Evolutionary conservation across 345 rosid genomes (phyloP), one percentile per base, ranked within the genome.

Genomic region (Eucalyptus curtisii): DNA sequence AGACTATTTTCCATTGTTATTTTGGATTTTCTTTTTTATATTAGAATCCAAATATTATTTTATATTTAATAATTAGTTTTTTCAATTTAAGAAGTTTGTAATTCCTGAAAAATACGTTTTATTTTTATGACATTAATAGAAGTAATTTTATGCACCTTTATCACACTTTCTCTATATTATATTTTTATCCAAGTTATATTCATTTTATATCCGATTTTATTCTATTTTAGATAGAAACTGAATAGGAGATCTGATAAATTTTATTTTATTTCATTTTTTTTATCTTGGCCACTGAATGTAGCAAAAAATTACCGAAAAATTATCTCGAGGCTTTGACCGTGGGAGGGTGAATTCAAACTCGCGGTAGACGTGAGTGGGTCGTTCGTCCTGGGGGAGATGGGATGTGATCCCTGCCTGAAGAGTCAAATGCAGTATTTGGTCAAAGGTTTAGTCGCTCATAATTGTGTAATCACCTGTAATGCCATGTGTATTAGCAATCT

Each of bases 171-270:
- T 4, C 59, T 52, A 55, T 55, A 24, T 22, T 9, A 22, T 55
- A 55, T 55, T 4, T 55, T 55, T 22, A 55, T 24, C 3, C 0
- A 0, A 1, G 10, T 8, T 4, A 2, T 24, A 24, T 55, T 10
- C 27, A 17, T 17, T 55, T 55, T 1, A 22, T 22, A 1, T 55
- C 1, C 2, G 13, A 55, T 24, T 55, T 55, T 55, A 24, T 55
- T 5, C 30, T 2, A 24, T 55, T 55, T 55, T 55, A 22, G 61
- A 55, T 4, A 24, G 0, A 55, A 55, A 55, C 6, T 55, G 24
- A 55, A 9, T 55, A 55, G 1, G 27, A 9, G 30, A 55, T 55
- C 12, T 55, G 3, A 55, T 55, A 0, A 1, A 55, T 50, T 15
- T 50, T 50, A 15, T 24, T 24, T 20, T 52, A 52, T 20, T 20